These are phyloP conservation scores for Macrolepiota albuminosa DNA, from an alignment of 768 basidiomycete genomes.

Conservation along the genomic window DNA sequence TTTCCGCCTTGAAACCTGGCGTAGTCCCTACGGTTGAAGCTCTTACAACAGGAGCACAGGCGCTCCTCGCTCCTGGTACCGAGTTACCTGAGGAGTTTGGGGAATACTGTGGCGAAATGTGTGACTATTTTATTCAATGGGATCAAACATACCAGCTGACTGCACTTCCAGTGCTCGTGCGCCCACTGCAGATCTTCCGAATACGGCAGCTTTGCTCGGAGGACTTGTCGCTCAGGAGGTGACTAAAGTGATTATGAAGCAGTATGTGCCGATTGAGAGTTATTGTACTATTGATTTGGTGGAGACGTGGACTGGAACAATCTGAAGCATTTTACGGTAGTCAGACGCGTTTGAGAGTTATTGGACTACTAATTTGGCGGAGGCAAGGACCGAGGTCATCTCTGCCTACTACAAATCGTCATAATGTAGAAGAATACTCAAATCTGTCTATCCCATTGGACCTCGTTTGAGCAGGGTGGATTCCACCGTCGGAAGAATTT, in stretches of 20 bases:
- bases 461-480: no score
- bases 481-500: no score
- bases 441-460: no score
- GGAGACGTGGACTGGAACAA: slow-evolving; percentile 69
- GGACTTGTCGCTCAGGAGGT: slow-evolving; percentile 94
- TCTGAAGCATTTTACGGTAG: slow-evolving; percentile 15
- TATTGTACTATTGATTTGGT: slow-evolving; percentile 83
- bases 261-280: slow-evolving; percentile 89
- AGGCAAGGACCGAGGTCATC: background rate
- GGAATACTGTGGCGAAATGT: slow-evolving; percentile 77
- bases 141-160: slow-evolving; percentile 11
- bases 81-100: slow-evolving; percentile 52
- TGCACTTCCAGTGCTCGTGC: slow-evolving; percentile 57
- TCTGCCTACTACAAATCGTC: background rate
- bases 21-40: slow-evolving; percentile 42
- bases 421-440: no score
- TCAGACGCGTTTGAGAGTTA: background rate
- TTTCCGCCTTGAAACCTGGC: slow-evolving; percentile 31
- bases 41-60: slow-evolving; percentile 46
- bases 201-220: slow-evolving; percentile 89
- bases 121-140: slow-evolving; percentile 24
- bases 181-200: slow-evolving; percentile 84
- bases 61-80: slow-evolving; percentile 43
- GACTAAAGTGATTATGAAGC: slow-evolving; percentile 95
- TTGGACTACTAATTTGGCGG: background rate